Base-by-base conservation (phyloP, 495 filamentous ascomycete genomes). In the Lophiotrema nucula region DNA sequence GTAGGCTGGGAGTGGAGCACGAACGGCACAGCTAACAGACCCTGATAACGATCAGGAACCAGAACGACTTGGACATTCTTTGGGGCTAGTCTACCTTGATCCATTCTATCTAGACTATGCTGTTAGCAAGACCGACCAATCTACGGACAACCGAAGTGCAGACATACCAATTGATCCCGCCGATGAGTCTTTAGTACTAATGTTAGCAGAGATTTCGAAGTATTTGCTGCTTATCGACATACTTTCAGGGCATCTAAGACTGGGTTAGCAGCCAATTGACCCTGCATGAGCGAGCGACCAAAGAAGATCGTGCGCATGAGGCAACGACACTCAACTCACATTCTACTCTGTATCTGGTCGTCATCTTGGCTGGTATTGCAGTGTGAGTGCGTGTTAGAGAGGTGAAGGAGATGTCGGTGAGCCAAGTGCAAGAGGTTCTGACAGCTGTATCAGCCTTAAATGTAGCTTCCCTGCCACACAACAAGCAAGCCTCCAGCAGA, bases 1-100 rank as follows among this genome's bases (percentile, higher is more conserved):
- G 89, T 92, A 5, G 95, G 95, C 70, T 97, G 90, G 11, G 91
- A 96, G 70, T 96, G 90, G 44, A 99, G 82, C 46, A 99, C 92
- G 68, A 99, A 99, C 0, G 95, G 95, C 0, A 97, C 92, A 0
- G 95, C 95, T 2, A 98, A 78, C 0, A 98, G 80, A 26, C 91
- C 93, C 77, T 95, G 81, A 69, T 24, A 12, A n/a, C 45, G 21
- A 21, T 60, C 27, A 47, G 33, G 8, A 26, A 23, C 16, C 6
- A 4, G 53, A 13, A 10, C n/a, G 10, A 23, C 1, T 43, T 13
- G n/a, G 39, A 18, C 11, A 25, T 35, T 8, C 8, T 35, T 35
- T 35, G 31, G 31, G 15, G 31, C 31, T 35, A n/a, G n/a, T n/a
- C 39, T 75, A 80, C 81, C 73, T 88, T 88, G 67, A 88, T 84